A percentile compares a stretch with the other conserved stretches of the same genome.
Evolutionary conservation across 805 yeast genomes (phyloP).

Genomic region (Peterozyma xylosa): DNA sequence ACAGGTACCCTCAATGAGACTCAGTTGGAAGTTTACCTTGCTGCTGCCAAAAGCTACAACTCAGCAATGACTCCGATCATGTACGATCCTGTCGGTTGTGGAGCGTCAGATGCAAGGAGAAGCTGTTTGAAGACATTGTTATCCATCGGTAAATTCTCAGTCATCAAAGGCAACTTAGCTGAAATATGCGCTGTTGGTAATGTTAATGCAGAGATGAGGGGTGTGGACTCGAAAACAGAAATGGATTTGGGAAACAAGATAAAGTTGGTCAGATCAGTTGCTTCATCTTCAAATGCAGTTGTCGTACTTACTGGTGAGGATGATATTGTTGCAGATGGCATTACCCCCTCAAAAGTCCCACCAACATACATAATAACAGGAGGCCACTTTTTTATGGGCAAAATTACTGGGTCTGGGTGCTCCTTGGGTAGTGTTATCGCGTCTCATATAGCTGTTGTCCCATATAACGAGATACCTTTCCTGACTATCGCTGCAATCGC

Average conservation of each 20-base stretch:
- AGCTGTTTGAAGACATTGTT: conserved; percentile 40
- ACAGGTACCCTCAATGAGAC: conserved; percentile 62
- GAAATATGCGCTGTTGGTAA: conserved; percentile 65
- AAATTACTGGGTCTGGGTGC: conserved; percentile 79
- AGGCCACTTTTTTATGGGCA: conserved; percentile 56
- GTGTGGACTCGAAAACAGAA: conserved; percentile 50
- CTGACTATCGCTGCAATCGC: conserved; percentile 50
- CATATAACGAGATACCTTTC: conserved; percentile 26
- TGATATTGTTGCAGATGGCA: conserved; percentile 46
- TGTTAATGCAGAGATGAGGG: conserved; percentile 44
- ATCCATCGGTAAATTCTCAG: conserved; percentile 49
- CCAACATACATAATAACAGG: conserved; percentile 33
- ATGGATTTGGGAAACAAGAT: conserved; percentile 32
- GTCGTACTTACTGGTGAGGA: conserved; percentile 66
- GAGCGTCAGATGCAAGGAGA: conserved; percentile 62
- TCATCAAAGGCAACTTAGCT: conserved; percentile 82
- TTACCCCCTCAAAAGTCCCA: conserved; percentile 10
- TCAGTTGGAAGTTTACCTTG: conserved; percentile 31
- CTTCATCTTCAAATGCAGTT: conserved; percentile 42
- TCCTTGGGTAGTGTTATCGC: conserved; percentile 70
- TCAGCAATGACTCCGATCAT: conserved; percentile 51
- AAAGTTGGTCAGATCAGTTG: conserved; percentile 23
- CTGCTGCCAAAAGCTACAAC: conserved; percentile 57
- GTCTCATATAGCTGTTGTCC: conserved; percentile 41
- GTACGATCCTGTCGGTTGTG: conserved; percentile 91